Evolutionary conservation across 2,329 filamentous ascomycete genomes (phyloP), one percentile per base, ranked within the genome.

Genomic region (Periconia sp.): DNA sequence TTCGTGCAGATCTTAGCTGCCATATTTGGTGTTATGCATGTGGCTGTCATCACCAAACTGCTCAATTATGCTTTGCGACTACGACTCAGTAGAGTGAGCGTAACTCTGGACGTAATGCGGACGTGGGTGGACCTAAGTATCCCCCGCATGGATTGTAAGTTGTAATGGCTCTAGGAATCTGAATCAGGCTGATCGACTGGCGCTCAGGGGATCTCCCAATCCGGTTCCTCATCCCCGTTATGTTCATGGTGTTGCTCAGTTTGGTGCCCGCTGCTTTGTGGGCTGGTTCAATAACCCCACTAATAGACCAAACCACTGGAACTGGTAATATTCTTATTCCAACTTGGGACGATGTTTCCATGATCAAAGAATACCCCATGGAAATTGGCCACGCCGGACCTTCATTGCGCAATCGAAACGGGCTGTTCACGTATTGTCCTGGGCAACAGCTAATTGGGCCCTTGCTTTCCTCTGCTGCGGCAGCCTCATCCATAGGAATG

Each of bases 241-340:
- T 63, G 1, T 54, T 62, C 3, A 50, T 59, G 11, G 62, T 66
- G 27, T 58, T 66, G 17, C 56, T 66, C 6, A 62, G 61, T 54
- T 53, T 69, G 6, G 61, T 68, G 7, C 62, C 64, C 20, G 62
- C 64, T 23, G 66, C 60, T 37, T 54, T 69, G 41, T 69, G 64
- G 64, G 64, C 66, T 47, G 66, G 64, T 62, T 65, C 62, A 37
- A 66, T 67, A 33, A 66, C 64, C n/a, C 63, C 64, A 5, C 56
- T 63, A 2, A 55, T 69, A 2, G 55, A 58, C 11, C 49, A 49
- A 35, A 62, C 62, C 6, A 59, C 53, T 14, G 54, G 55, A 0
- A 58, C 42, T 19, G 59, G 57, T n/a, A 64, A 52, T 41, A 47
- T 64, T 14, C 45, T 64, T 6, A 41, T 63, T 2, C 65, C 65